Percentiles rank a stretch among this genome's conserved stretches.
Evolutionary conservation across 2,329 filamentous ascomycete genomes (phyloP).

Genomic region (Botryotinia narcissicola): DNA sequence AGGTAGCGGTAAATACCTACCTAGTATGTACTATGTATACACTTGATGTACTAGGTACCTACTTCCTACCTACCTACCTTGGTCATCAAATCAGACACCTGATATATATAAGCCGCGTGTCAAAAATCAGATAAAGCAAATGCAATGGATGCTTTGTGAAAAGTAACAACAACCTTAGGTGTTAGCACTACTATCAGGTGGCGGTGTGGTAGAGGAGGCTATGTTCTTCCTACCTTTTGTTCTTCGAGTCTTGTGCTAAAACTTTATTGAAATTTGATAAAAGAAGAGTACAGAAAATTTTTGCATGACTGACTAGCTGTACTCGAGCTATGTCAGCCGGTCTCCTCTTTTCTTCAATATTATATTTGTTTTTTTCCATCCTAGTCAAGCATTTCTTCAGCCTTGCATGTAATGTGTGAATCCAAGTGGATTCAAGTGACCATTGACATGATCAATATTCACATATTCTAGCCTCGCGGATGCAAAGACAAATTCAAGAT

Average conservation of each 20-base stretch:
- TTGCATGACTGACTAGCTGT: not conserved
- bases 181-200: not conserved
- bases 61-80: too few species aligned
- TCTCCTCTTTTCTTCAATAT: not conserved
- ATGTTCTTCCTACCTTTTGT: not conserved
- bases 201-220: not conserved
- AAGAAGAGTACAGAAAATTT: not conserved
- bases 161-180: not conserved
- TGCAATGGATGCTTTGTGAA: not conserved
- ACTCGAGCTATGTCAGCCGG: not conserved
- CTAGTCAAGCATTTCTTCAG: not conserved
- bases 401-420: constrained; percentile 16
- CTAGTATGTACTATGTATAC: too few species aligned
- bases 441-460: constrained; percentile 7
- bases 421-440: not conserved
- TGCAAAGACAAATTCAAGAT: not conserved
- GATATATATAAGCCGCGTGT: not conserved
- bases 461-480: constrained; percentile 9
- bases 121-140: not conserved
- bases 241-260: not conserved
- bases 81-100: not conserved
- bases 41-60: not conserved
- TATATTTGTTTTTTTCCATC: not conserved
- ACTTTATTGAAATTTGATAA: not conserved
- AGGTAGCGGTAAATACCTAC: constrained; percentile 2